Evolutionary conservation across 228 moss, liverwort and hornwort genomes (phyloP), one percentile per base, ranked within the genome.

Genomic region (Sphagnum fallax): DNA sequence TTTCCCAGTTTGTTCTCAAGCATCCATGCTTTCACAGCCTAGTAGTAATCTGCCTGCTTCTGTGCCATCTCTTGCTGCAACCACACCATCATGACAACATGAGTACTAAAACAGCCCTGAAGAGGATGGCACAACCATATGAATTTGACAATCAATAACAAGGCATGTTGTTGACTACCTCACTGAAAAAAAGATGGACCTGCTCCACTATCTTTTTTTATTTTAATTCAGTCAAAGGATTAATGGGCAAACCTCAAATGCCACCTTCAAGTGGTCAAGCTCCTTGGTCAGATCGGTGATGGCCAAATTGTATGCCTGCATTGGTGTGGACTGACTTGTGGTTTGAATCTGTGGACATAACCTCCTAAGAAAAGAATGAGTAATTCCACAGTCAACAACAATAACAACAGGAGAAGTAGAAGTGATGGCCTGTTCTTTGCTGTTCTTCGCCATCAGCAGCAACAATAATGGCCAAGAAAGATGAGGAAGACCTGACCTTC

Each of bases 301-400:
- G 60, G 92, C 89, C 62, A 86, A 70, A 53, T 89, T 92, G 66
- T 96, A 96, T 8, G 96, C 92, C 71, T 96, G 92, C 96, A 96
- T 96, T n/a, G 96, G 96, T 61, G 92, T 88, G 9, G 96, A 96
- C 59, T 96, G 92, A 76, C 87, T 84, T 5, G 87, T 91, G 16
- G 91, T 96, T 79, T 88, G 96, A 67, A 96, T 82, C 92, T 92
- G 75, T 14, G 49, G 16, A 61, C 15, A 58, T 50, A 62, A 62
- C 62, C 16, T 32, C 32, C 32, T 32, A 32, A 32, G 32, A 32
- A 32, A 32, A 32, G 32, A 32, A 32, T 32, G 32, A 32, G 32
- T 2, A 32, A 32, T 32, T 32, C 32, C 32, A 32, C 32, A 32
- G 32, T 32, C 32, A 32, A 32, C 32, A 32, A 32, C 32, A 32